Base-by-base conservation (phyloP, 108 stramenopile genomes). In the Poteriospumella lacustris region DNA sequence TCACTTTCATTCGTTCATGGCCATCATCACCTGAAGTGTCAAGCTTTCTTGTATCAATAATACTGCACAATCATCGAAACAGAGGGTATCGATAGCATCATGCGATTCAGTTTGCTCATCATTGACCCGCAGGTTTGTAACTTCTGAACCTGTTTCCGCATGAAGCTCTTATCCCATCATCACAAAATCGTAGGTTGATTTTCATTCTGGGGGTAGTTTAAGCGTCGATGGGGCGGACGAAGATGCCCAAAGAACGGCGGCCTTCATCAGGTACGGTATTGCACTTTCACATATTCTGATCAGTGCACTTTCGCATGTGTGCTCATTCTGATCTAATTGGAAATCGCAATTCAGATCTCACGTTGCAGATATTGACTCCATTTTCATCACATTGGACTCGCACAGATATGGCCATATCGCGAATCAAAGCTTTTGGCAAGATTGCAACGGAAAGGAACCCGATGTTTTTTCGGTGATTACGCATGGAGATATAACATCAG, bases 121-220 rank as follows among this genome's bases (percentile, higher is more conserved):
- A 89, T 97, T 39, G 96, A 97, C 78, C 83, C 89, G 43, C 95
- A 97, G 81, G 88, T 86, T 26, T 26, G 36, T 64, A n/a, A n/a
- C n/a, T n/a, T n/a, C n/a, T n/a, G n/a, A n/a, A n/a, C n/a, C n/a
- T n/a, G n/a, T n/a, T n/a, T n/a, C n/a, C n/a, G n/a, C n/a, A n/a
- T n/a, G n/a, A n/a, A n/a, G n/a, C n/a, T n/a, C n/a, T n/a, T n/a
- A n/a, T n/a, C n/a, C n/a, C n/a, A n/a, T n/a, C n/a, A n/a, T n/a
- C n/a, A n/a, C n/a, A n/a, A n/a, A n/a, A n/a, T n/a, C 19, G 15
- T 15, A 56, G 15, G 24, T 19, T 15, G 93, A 95, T 58, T 97
- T 95, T 82, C 96, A 97, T 84, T 90, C 91, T 3, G 92, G 91
- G 24, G 96, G 96, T 3, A 87, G 86, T 47, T 86, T 97, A 42